These are phyloP conservation scores for Metarhizium sp. DNA, from an alignment of 2,329 filamentous ascomycete genomes.

Conservation along the genomic window DNA sequence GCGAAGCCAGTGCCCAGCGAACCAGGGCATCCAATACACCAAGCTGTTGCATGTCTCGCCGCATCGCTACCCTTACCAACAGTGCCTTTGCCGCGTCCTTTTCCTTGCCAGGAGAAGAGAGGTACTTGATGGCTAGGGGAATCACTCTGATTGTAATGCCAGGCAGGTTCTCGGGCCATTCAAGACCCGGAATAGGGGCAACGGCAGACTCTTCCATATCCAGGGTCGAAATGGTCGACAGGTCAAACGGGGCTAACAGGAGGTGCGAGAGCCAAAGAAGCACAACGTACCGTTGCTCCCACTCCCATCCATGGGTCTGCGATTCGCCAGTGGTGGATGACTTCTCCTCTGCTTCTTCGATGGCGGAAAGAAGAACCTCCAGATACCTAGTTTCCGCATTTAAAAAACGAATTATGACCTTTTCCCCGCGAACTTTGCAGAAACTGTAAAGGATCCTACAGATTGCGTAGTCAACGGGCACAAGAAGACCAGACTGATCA, in stretches of 20 bases:
- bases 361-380: constrained; percentile 65
- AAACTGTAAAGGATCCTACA: constrained; percentile 78
- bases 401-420: constrained; percentile 83
- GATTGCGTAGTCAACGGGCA: constrained; percentile 59
- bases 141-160: constrained; percentile 62
- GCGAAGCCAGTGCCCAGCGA: constrained; percentile 56
- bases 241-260: constrained; percentile 79
- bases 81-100: constrained; percentile 78
- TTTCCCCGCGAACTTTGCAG: constrained; percentile 89
- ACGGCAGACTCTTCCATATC: constrained; percentile 37
- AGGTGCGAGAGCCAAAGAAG: constrained; percentile 82
- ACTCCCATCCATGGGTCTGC: constrained; percentile 41
- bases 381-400: constrained; percentile 83
- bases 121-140: constrained; percentile 59
- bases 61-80: constrained; percentile 71
- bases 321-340: constrained; percentile 8
- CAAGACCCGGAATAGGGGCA: constrained; percentile 36
- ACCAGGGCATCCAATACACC: constrained; percentile 61
- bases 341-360: constrained; percentile 49
- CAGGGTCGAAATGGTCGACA: constrained; percentile 69
- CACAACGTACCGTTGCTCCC: constrained; percentile 84
- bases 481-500: constrained; percentile 30
- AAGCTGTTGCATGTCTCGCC: constrained; percentile 78
- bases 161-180: constrained; percentile 53
- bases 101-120: constrained; percentile 74